Evolutionary conservation across 176 grass and related monocot genomes (phyloP).

Genomic region (Zizania latifolia): DNA sequence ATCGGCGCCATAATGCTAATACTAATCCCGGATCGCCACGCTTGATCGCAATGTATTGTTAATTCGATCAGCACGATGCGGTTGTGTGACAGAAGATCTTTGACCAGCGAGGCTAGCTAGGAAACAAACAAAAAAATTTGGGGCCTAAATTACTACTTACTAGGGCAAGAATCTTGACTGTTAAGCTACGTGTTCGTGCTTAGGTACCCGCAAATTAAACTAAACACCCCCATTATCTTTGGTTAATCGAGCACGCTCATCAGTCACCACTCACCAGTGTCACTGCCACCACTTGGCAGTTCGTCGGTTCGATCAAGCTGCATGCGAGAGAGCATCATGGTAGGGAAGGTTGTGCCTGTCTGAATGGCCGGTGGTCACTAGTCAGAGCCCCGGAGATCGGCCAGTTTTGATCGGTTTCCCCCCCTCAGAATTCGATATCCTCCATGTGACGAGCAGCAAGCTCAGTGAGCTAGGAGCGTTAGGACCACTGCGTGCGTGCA

Average conservation of each 20-base stretch:
- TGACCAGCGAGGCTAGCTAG: slow-evolving; percentile 2
- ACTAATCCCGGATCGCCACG: not conserved
- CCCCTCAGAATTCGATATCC: not conserved
- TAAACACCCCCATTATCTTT: not conserved
- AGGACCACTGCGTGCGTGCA: slow-evolving; percentile 34
- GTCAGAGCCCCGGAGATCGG: slow-evolving; percentile 5
- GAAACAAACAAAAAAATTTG: not conserved
- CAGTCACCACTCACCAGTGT: not conserved
- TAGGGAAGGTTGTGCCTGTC: not conserved
- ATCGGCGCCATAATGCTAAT: not conserved
- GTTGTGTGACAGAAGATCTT: slow-evolving; percentile 45
- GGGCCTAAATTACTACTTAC: slow-evolving; percentile 31
- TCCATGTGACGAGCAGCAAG: slow-evolving; percentile 14
- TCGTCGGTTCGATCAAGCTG: too few relatives aligned
- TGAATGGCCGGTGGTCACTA: slow-evolving; percentile 14
- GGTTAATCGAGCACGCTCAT: not conserved
- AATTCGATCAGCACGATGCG: slow-evolving; percentile 16
- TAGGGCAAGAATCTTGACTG: slow-evolving; percentile 50
- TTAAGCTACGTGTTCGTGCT: slow-evolving; percentile 32
- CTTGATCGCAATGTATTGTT: too few relatives aligned
- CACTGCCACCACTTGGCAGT: not conserved
- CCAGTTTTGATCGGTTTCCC: not conserved
- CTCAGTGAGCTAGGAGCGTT: not conserved
- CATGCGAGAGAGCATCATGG: too few relatives aligned
- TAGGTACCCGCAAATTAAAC: slow-evolving; percentile 18